Base-by-base conservation (phyloP, 2,329 filamentous ascomycete genomes). In the Xenoacremonium recifei region DNA sequence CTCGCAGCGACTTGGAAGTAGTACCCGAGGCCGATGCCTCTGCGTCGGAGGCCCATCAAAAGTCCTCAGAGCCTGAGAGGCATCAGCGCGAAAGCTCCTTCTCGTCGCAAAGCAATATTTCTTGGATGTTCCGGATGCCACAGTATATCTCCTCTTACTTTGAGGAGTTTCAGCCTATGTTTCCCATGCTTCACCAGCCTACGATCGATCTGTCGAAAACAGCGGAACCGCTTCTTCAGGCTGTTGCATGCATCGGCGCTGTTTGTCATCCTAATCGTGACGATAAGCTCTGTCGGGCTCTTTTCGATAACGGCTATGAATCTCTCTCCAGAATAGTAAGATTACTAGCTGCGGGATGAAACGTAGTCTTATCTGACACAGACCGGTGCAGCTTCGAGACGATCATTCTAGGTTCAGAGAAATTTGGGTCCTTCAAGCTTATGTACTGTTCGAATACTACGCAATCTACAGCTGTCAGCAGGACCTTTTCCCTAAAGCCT, bases 401-500 rank as follows among this genome's bases (percentile, higher is more conserved):
- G 44, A 46, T 21, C 39, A 37, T 7, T 43, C 39, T 7, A 39
- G 40, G 7, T 46, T 39, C 17, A 31, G 44, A 1, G 44, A 46
- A 25, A 21, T 46, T 10, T 46, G 44, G 44, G 44, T 46, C 2
- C 15, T 46, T 3, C 44, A 46, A 6, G 40, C 44, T 6, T 46
- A 43, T 9, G 7, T 46, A 9, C 40, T 46, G 12, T 46, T 46
- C 18, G 44, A 46, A 6, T 42, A 39, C 19, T 46, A 39, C 21
- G 39, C 44, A 9, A 42, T 46, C 5, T 46, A 46, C 17, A 43
- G 44, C 17, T 46, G 44, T 16, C 44, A 40, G 16, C 39, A 46
- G 19, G 39, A 37, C 2, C n/a, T 46, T 7, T 46, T 40, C 11
- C 44, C 44, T 6, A 43, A 32, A 18, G 44, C 30, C 2, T 7